phyloP scores from a whole-genome alignment of 2,329 filamentous ascomycete species.

The Hypoxylon sp. region DNA sequence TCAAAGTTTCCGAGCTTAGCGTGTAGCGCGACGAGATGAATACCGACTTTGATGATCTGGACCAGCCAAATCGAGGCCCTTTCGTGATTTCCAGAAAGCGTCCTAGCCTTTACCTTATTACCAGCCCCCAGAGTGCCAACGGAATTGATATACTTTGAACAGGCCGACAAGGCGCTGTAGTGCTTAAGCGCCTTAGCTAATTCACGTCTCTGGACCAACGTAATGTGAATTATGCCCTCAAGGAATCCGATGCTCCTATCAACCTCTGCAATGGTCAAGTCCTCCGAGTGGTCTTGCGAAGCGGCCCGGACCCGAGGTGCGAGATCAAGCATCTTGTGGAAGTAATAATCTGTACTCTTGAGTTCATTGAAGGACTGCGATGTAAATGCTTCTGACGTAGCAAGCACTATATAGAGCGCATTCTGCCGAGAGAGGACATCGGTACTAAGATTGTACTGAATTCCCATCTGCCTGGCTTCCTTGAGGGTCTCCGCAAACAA shows the following conservation, averaged over 20 bases:
- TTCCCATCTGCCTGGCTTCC: constrained; percentile 87
- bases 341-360: constrained; percentile 75
- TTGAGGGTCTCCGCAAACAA: constrained; percentile 91
- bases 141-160: constrained; percentile 57
- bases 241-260: constrained; percentile 84
- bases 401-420: constrained; percentile 78
- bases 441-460: constrained; percentile 84
- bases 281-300: constrained; percentile 82
- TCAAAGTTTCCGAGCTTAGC: constrained; percentile 72
- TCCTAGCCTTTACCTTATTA: constrained; percentile 42
- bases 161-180: constrained; percentile 58
- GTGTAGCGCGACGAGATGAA: constrained; percentile 76
- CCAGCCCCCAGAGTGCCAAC: constrained; percentile 52
- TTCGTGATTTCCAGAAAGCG: constrained; percentile 47
- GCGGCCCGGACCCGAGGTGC: constrained; percentile 77
- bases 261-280: constrained; percentile 86
- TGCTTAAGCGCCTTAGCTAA: constrained; percentile 61
- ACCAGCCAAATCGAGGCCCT: constrained; percentile 72
- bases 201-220: constrained; percentile 71
- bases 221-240: constrained; percentile 84
- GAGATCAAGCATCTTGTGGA: constrained; percentile 84
- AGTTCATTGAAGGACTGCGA: constrained; percentile 51
- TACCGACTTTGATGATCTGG: constrained; percentile 75
- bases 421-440: constrained; percentile 81
- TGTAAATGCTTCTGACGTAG: constrained; percentile 65